These are phyloP conservation scores for Parathielavia appendiculata DNA, from an alignment of 495 filamentous ascomycete genomes.

Conservation along the genomic window DNA sequence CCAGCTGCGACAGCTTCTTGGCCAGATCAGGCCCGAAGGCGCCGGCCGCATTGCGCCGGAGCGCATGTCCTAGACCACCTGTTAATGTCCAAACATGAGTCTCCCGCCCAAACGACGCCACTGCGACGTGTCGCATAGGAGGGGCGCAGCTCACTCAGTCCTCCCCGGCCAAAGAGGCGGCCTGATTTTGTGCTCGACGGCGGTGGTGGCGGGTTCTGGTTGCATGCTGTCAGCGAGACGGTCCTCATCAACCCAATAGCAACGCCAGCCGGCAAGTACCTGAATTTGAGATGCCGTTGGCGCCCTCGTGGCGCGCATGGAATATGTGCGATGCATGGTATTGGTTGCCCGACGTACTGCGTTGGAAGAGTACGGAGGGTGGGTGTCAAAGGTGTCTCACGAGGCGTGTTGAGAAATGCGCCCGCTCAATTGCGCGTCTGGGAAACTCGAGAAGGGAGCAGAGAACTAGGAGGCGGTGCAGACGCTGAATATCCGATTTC, in stretches of 20 bases:
- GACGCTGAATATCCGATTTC: neutral
- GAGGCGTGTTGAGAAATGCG: neutral
- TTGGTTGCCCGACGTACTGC: neutral
- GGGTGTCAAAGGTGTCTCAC: neutral
- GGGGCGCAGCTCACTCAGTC: slow-evolving; percentile 57
- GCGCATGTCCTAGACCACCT: slow-evolving; percentile 70
- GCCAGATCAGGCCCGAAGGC: slow-evolving; percentile 95
- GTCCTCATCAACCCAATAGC: neutral
- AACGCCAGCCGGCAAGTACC: slow-evolving; percentile 19
- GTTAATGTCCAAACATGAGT: slow-evolving; percentile 19
- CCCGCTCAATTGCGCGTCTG: neutral
- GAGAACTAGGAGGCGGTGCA: neutral
- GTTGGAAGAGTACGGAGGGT: neutral
- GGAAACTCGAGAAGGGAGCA: neutral
- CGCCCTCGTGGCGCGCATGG: slow-evolving; percentile 92
- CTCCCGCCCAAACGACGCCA: neutral
- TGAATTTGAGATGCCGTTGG: slow-evolving; percentile 64
- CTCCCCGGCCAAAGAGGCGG: slow-evolving; percentile 78
- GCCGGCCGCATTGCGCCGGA: slow-evolving; percentile 84
- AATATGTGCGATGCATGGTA: slow-evolving; percentile 94
- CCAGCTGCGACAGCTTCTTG: slow-evolving; percentile 93
- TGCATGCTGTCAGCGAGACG: slow-evolving; percentile 14
- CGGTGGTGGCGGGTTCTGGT: slow-evolving; percentile 90
- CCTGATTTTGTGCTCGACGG: slow-evolving; percentile 83
- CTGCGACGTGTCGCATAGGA: neutral